phyloP scores from a whole-genome alignment of 2,329 filamentous ascomycete species.

The Diaporthe sp. region DNA sequence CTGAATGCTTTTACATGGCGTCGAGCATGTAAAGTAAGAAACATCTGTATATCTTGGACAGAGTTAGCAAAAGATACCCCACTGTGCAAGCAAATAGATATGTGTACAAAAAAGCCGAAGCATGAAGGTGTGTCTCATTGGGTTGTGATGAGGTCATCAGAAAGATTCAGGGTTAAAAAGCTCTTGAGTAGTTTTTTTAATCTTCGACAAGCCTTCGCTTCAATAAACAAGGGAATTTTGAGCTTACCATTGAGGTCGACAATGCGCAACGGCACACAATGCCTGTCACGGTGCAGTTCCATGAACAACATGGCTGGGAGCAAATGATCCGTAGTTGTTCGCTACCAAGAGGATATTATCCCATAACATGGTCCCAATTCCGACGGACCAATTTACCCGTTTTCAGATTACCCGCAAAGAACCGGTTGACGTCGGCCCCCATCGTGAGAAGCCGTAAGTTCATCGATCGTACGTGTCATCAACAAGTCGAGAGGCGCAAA shows the following conservation, averaged over 20 bases:
- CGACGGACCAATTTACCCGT: conserved; percentile 32
- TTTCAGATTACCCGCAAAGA: conserved; percentile 16
- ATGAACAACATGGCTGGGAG: conserved; percentile 12
- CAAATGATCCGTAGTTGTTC: conserved; percentile 36
- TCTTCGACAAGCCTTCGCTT: conserved; percentile 56
- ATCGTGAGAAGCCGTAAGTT: conserved; percentile 9
- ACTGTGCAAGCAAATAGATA: conserved; percentile 33
- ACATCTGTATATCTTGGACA: conserved; percentile 36
- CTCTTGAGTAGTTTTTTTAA: conserved; percentile 66
- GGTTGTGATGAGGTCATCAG: conserved; percentile 68
- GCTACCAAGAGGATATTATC: conserved; percentile 32
- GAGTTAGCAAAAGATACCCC: conserved; percentile 53
- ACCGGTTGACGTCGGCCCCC: conserved; percentile 11
- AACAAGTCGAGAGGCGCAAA: neutral
- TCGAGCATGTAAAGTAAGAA: neutral
- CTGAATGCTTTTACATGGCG: neutral
- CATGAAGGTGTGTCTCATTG: conserved; percentile 61
- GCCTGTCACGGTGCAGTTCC: conserved; percentile 26
- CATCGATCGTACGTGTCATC: conserved; percentile 30
- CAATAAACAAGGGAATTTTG: conserved; percentile 34
- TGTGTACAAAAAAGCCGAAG: conserved; percentile 37
- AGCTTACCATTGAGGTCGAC: conserved; percentile 23
- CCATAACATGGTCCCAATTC: conserved; percentile 28
- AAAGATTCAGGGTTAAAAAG: conserved; percentile 75
- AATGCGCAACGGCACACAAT: neutral